Conservation (phyloP, 192 early-diverging fungal genomes). For the Entrophospora sp. region DNA sequence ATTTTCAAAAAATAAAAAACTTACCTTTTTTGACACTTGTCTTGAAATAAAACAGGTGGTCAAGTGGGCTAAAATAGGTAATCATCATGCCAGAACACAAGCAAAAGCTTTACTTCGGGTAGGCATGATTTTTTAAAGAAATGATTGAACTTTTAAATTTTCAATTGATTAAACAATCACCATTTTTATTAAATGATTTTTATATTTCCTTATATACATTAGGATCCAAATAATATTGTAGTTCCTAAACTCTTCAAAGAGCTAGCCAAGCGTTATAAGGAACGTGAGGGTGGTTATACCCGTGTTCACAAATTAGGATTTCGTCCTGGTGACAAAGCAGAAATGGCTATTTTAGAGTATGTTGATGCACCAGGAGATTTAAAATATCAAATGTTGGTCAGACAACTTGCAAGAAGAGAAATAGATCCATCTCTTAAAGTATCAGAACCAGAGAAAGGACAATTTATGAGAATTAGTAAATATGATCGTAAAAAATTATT, state of each 20-base stretch:
- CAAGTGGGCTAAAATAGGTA: no score
- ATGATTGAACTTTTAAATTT: no score
- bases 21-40: background rate
- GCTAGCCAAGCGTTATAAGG: constrained; percentile 73
- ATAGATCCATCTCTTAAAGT: constrained; percentile 25
- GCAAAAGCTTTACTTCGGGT: background rate
- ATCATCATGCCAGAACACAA: no score
- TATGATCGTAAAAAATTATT: background rate
- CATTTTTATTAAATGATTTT: constrained; percentile 37
- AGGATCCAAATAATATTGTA: constrained; percentile 61
- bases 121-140: background rate
- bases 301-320: constrained; percentile 73
- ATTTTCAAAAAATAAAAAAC: background rate
- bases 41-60: no score
- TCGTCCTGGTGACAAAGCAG: constrained; percentile 75
- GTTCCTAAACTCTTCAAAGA: constrained; percentile 77
- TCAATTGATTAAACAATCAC: background rate
- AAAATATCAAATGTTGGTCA: constrained; percentile 42
- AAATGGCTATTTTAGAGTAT: constrained; percentile 85
- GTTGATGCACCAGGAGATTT: constrained; percentile 78
- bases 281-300: constrained; percentile 79
- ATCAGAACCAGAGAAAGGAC: constrained; percentile 1
- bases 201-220: background rate
- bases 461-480: background rate
- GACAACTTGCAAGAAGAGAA: constrained; percentile 36